Conservation (phyloP, 2,329 filamentous ascomycete genomes). For the Albifimbria verrucaria region DNA sequence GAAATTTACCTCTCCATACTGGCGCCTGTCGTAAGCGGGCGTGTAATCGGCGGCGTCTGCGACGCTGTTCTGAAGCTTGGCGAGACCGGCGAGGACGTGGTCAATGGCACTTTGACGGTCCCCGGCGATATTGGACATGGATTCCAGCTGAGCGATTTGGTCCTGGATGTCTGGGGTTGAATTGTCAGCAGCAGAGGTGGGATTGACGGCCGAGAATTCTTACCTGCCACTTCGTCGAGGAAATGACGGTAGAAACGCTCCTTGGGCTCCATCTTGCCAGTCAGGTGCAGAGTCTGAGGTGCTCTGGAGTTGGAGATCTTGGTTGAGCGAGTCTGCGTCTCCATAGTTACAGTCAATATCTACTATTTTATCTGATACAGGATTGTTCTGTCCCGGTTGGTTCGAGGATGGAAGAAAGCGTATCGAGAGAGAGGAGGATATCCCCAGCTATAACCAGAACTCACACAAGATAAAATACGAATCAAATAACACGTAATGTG, state of each 20-base stretch:
- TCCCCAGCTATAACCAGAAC: too few species aligned
- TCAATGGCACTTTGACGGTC: conserved; percentile 81
- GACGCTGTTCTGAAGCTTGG: conserved; percentile 77
- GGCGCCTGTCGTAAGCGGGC: conserved; percentile 84
- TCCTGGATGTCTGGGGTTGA: conserved; percentile 65
- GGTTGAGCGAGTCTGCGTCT: conserved; percentile 18
- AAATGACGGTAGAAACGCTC: conserved; percentile 85
- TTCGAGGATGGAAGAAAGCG: neutral
- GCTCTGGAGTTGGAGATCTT: conserved; percentile 13
- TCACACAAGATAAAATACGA: too few species aligned
- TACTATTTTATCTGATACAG: neutral
- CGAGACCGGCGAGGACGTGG: conserved; percentile 74
- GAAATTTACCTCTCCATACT: conserved; percentile 75
- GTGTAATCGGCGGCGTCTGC: conserved; percentile 79
- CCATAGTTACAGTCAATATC: conserved; percentile 11
- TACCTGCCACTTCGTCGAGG: conserved; percentile 69
- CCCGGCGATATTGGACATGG: conserved; percentile 59
- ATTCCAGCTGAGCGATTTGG: conserved; percentile 66
- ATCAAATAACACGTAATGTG: too few species aligned
- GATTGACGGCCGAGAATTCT: conserved; percentile 17
- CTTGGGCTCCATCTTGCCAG: conserved; percentile 46
- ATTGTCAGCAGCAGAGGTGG: neutral
- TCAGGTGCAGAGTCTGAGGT: conserved; percentile 18
- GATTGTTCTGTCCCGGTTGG: neutral
- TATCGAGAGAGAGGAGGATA: too few species aligned